phyloP scores from a whole-genome alignment of 495 filamentous ascomycete species.

The Endocarpon pusillum region DNA sequence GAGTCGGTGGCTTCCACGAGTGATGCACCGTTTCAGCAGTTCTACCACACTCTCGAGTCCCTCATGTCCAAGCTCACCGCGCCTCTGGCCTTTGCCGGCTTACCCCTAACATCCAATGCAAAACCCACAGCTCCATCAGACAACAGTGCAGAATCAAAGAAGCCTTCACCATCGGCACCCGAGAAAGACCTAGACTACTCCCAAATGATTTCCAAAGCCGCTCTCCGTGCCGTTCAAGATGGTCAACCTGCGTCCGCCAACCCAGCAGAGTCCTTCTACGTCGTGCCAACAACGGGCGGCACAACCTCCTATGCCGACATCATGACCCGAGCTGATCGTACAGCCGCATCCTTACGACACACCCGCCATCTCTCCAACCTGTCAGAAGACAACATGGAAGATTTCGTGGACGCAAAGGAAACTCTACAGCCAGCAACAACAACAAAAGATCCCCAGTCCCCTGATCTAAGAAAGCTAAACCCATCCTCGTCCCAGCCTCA shows the following conservation, averaged over 20 bases:
- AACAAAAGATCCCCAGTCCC: slow-evolving; percentile 12
- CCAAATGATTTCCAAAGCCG: slow-evolving; percentile 62
- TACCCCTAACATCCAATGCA: slow-evolving; percentile 52
- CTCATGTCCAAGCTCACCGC: slow-evolving; percentile 74
- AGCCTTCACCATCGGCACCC: slow-evolving; percentile 14
- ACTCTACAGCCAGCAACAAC: slow-evolving; percentile 19
- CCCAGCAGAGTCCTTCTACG: slow-evolving; percentile 76
- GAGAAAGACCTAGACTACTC: slow-evolving; percentile 50
- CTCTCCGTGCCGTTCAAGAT: slow-evolving; percentile 50
- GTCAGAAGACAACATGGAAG: slow-evolving; percentile 50
- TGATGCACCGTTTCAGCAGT: slow-evolving; percentile 76
- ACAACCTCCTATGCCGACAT: slow-evolving; percentile 84
- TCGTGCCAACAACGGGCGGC: slow-evolving; percentile 79
- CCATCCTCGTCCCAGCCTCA: slow-evolving; percentile 3
- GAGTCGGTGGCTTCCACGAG: slow-evolving; percentile 12
- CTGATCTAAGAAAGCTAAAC: slow-evolving; percentile 12
- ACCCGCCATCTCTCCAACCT: slow-evolving; percentile 19
- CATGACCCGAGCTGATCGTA: slow-evolving; percentile 52
- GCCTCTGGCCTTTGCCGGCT: slow-evolving; percentile 77
- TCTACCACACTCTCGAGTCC: slow-evolving; percentile 75
- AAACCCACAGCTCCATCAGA: slow-evolving; percentile 21
- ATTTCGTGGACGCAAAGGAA: slow-evolving; percentile 80
- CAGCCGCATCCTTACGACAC: slow-evolving; percentile 27
- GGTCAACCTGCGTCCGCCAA: slow-evolving; percentile 18
- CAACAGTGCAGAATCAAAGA: slow-evolving; percentile 25